These are phyloP conservation scores for Penicillium sp. DNA, from an alignment of 2,329 filamentous ascomycete genomes.

Conservation along the genomic window DNA sequence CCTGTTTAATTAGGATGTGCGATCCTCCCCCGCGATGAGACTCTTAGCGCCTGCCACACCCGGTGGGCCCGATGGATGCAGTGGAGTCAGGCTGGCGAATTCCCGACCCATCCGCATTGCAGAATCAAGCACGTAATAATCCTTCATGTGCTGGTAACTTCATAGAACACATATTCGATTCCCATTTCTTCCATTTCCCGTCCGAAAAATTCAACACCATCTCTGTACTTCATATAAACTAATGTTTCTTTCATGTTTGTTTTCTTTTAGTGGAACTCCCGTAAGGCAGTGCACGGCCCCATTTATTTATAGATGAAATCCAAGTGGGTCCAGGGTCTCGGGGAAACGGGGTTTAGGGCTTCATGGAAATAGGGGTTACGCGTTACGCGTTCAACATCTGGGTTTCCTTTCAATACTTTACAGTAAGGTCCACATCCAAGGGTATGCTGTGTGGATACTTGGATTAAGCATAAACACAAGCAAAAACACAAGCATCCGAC, in stretches of 20 bases:
- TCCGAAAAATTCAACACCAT: too few species aligned
- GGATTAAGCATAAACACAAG: neutral
- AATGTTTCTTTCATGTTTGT: too few species aligned
- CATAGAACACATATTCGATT: neutral
- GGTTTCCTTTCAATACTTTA: too few species aligned
- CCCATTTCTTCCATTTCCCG: neutral
- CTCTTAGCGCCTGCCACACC: constrained; percentile 15
- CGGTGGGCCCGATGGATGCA: constrained; percentile 10
- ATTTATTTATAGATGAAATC: constrained; percentile 15
- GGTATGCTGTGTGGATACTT: neutral
- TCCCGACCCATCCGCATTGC: neutral
- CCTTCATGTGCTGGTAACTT: neutral
- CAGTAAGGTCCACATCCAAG: too few species aligned
- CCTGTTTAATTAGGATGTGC: constrained; percentile 26
- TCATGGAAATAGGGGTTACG: neutral
- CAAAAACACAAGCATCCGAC: neutral
- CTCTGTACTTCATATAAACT: too few species aligned
- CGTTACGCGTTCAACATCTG: neutral
- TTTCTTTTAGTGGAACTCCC: neutral
- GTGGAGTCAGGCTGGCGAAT: constrained; percentile 15
- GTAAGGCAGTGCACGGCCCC: constrained; percentile 6
- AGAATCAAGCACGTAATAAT: neutral
- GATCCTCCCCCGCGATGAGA: constrained; percentile 21
- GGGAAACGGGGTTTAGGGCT: constrained; percentile 6
- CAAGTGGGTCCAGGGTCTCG: constrained; percentile 24